A percentile compares a stretch with the other conserved stretches of the same genome.
Evolutionary conservation across 345 rosid genomes (phyloP).

Genomic region (Ricinus communis): DNA sequence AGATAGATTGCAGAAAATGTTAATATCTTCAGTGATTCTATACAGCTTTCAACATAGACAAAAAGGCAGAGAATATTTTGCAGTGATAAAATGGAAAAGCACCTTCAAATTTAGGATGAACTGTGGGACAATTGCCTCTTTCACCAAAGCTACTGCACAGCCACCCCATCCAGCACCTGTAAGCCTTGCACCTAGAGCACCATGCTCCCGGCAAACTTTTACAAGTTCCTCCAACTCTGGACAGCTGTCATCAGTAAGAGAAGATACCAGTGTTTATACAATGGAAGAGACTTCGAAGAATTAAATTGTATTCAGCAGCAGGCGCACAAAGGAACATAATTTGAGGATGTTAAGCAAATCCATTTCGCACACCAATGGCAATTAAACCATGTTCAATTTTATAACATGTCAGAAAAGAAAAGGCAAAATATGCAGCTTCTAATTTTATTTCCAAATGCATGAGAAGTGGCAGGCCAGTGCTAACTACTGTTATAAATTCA

Average conservation of each 20-base stretch:
- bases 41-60: background rate
- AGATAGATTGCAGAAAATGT: background rate
- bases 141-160: slow-evolving; percentile 87
- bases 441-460: background rate
- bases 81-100: background rate
- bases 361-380: background rate
- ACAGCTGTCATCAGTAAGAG: slow-evolving; percentile 48
- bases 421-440: background rate
- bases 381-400: background rate
- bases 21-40: background rate
- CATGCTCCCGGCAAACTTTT: slow-evolving; percentile 55
- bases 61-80: background rate
- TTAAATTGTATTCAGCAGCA: background rate
- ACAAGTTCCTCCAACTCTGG: slow-evolving; percentile 97
- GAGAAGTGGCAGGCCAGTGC: background rate
- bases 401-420: background rate
- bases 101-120: slow-evolving; percentile 90
- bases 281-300: background rate
- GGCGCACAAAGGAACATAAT: background rate
- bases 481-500: background rate
- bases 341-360: too few relatives aligned
- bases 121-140: slow-evolving; percentile 71
- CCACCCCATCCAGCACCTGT: slow-evolving; percentile 99
- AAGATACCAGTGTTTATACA: background rate
- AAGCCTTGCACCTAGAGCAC: slow-evolving; percentile 92